These are phyloP conservation scores for Fraxinus platypoda DNA, from an alignment of 305 asterid genomes.

Conservation along the genomic window DNA sequence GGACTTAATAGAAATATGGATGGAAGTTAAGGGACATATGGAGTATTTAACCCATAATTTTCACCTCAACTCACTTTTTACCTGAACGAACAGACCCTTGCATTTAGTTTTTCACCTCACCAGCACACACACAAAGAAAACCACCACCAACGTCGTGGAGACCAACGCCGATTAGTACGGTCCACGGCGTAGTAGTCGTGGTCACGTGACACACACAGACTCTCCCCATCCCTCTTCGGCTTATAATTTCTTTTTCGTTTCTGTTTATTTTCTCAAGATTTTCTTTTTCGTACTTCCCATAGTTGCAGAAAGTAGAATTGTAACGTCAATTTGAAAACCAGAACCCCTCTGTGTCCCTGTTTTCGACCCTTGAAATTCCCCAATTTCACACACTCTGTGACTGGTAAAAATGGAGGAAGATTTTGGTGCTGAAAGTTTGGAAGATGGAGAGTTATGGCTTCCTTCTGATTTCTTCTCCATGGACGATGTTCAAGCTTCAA, in stretches of 20 bases:
- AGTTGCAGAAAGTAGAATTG: neutral
- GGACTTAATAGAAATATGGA: neutral
- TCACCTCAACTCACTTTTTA: neutral
- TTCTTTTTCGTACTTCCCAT: slow-evolving; percentile 5
- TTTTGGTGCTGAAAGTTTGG: slow-evolving; percentile 21
- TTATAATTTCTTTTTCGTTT: neutral
- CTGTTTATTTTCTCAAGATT: neutral
- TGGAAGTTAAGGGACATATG: neutral
- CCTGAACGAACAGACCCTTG: neutral
- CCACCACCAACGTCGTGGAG: slow-evolving; percentile 4
- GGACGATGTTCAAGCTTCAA: slow-evolving; percentile 18
- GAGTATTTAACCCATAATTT: neutral
- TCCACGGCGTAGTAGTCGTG: slow-evolving; percentile 9
- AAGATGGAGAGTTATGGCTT: slow-evolving; percentile 38
- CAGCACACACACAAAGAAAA: neutral
- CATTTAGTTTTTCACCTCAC: neutral
- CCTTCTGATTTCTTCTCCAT: slow-evolving; percentile 35
- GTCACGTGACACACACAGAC: slow-evolving; percentile 1
- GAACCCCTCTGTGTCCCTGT: neutral
- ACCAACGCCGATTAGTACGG: neutral
- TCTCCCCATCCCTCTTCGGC: neutral
- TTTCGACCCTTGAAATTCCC: neutral
- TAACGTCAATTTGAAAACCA: slow-evolving; percentile 20
- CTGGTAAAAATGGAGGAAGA: slow-evolving; percentile 1
- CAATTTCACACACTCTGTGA: slow-evolving; percentile 9